phyloP scores from a whole-genome alignment of 495 filamentous ascomycete species.

The Pyronema domesticum region DNA sequence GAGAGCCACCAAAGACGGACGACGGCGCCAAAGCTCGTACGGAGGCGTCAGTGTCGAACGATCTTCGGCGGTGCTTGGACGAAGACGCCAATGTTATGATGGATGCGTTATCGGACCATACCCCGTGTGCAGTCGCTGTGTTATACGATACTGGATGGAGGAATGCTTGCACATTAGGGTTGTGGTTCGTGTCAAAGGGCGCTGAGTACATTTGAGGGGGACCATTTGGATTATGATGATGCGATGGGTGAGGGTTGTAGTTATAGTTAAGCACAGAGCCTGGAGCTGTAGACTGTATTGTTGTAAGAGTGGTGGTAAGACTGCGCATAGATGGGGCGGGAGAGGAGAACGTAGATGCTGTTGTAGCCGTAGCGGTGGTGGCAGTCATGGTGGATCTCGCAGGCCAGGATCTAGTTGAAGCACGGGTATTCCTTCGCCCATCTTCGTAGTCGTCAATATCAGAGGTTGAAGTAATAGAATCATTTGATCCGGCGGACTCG shows the following conservation, averaged over 20 bases:
- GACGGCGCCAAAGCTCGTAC: slow-evolving; percentile 83
- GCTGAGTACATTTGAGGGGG: slow-evolving; percentile 63
- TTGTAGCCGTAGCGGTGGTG: slow-evolving; percentile 33
- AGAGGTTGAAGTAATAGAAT: background rate
- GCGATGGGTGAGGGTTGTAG: slow-evolving; percentile 32
- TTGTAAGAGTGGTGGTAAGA: slow-evolving; percentile 85
- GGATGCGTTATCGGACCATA: slow-evolving; percentile 85
- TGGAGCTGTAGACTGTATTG: slow-evolving; percentile 71
- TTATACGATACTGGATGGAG: slow-evolving; percentile 68
- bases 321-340: slow-evolving; percentile 82
- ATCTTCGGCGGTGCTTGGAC: slow-evolving; percentile 72
- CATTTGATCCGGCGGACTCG: background rate
- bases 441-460: slow-evolving; percentile 42
- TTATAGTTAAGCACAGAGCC: slow-evolving; percentile 30
- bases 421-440: slow-evolving; percentile 40
- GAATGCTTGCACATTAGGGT: background rate
- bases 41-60: slow-evolving; percentile 88
- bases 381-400: slow-evolving; percentile 11
- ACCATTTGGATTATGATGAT: slow-evolving; percentile 33
- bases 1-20: slow-evolving; percentile 75
- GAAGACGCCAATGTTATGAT: slow-evolving; percentile 93
- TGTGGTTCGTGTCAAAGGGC: slow-evolving; percentile 78
- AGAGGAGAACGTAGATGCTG: slow-evolving; percentile 42
- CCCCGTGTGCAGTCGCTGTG: slow-evolving; percentile 76
- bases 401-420: slow-evolving; percentile 24